Base-by-base conservation (phyloP, 345 rosid species). In the Physaria fendleri region DNA sequence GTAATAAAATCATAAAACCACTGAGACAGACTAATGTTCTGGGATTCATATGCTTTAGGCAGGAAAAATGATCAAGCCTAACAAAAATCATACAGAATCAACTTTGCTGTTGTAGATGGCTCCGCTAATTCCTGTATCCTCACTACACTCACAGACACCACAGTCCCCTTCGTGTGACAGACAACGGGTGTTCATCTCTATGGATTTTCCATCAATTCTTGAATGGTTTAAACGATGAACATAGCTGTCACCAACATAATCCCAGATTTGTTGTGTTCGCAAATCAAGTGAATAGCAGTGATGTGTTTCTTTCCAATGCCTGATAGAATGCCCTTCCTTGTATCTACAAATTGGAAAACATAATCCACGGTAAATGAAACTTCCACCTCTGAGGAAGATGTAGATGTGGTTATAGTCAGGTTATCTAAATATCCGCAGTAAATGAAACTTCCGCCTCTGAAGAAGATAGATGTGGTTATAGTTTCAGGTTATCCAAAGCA, bases 141-240 rank as follows among this genome's bases (percentile, higher is more conserved):
- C 94, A 30, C 86, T 79, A 44, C 75, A 83, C 44, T 75, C 89
- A 64, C 87, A 86, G 30, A 79, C 63, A 47, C 78, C 82, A 55
- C 89, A 89, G 20, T 83, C 81, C 47, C 75, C 89, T 64, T 85
- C 88, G 34, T 72, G 71, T 59, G 87, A 78, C 53, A 39, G 47
- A 53, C 95, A 92, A 45, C 44, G 78, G 21, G 59, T 56, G 62
- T 71, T 79, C 76, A 80, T 79, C 69, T 85, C 95, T 8, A 65
- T 73, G 14, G 79, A 73, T 69, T 89, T 89, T 16, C 81, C 95
- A 68, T 93, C 94, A 66, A 77, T 74, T 83, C 81, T 89, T 30
- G 92, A 89, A 47, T 89, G 99, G 85, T 85, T 93, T 39, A 93
- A 77, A 16, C 99, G 79, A 66, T 93, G 97, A 62, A 87, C 97